Evolutionary conservation across 192 early-diverging fungal species (phyloP), one percentile per base, ranked within the genome.

Genomic region (Mortierella antarctica): DNA sequence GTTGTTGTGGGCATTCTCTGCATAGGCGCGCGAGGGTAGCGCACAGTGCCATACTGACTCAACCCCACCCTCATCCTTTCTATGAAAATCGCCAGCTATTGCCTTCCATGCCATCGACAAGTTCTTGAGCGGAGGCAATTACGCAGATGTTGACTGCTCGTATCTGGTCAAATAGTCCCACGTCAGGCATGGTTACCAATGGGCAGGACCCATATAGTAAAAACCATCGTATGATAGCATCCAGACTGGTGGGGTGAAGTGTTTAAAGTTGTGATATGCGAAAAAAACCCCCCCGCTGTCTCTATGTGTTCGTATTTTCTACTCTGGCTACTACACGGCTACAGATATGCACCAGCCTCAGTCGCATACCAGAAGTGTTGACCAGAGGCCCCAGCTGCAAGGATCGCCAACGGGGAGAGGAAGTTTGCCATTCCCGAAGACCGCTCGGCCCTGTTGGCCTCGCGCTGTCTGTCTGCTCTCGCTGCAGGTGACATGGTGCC

Each of bases 351-450:
- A 46, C 67, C 59, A 18, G 52, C 61, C 14, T 74, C 72, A 15
- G 64, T 57, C 18, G 56, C 48, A 47, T 74, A 74, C 57, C 57
- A 67, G 45, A 54, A 53, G 41, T 74, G 72, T 18, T 17, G 39
- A 1, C 56, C 64, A 17, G 72, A 45, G 18, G 63, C 48, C 12
- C 72, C 72, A 6, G 31, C 58, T 15, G 72, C 47, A 14, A 74
- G 54, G 4, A 65, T 15, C 5, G 72, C 55, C 50, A 74, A 21
- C 14, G 72, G 72, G 0, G 72, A 45, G 6, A 74, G 21, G 58
- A 74, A 59, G 1, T 63, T 17, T 4, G 57, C 47, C 21, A 74
- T 12, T 7, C 72, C 53, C 2, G 72, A 74, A 17, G 72, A 23
- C 13, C 51, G 48, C 41, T 74, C 57, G 40, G 10, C 5, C n/a